Conservation (phyloP, 2,329 filamentous ascomycete genomes). For the Pseudogymnoascus sp. region DNA sequence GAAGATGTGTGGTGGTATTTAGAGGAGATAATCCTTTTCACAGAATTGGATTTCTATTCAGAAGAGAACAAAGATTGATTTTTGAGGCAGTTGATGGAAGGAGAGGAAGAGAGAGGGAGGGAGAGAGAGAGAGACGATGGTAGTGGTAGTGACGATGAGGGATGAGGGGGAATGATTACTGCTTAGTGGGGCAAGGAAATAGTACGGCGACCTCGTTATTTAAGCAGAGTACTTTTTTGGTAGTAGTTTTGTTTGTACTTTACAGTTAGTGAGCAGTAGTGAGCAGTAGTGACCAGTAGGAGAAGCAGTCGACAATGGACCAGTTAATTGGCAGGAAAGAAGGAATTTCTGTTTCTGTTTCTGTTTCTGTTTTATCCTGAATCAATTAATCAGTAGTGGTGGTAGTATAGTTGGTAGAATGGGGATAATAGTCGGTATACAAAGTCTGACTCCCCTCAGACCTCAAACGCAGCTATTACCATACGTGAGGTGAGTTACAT, state of each 20-base stretch:
- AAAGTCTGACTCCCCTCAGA: background rate
- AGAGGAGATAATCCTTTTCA: background rate
- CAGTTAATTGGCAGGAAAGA: background rate
- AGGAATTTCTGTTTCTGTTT: background rate
- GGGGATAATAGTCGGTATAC: background rate
- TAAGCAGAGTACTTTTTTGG: background rate
- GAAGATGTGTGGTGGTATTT: background rate
- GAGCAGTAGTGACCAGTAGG: background rate
- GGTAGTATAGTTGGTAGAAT: background rate
- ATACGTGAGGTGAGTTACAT: background rate
- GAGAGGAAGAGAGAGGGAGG: background rate
- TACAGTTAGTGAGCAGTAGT: background rate
- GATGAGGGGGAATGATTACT: background rate
- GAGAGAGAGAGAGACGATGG: background rate
- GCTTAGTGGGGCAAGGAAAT: background rate
- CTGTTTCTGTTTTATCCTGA: background rate
- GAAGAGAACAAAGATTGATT: background rate
- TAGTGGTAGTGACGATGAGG: background rate
- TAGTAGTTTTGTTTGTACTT: background rate
- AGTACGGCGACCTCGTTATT: conserved; percentile 3
- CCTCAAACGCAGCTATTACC: background rate
- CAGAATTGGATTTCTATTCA: conserved; percentile 5
- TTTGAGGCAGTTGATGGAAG: background rate
- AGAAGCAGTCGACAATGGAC: background rate
- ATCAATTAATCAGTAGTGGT: conserved; percentile 3